A percentile compares a stretch with the other conserved stretches of the same genome.
These are phyloP conservation scores for Trametes sanguinea DNA, from an alignment of 768 basidiomycete species.

Conservation along the genomic window DNA sequence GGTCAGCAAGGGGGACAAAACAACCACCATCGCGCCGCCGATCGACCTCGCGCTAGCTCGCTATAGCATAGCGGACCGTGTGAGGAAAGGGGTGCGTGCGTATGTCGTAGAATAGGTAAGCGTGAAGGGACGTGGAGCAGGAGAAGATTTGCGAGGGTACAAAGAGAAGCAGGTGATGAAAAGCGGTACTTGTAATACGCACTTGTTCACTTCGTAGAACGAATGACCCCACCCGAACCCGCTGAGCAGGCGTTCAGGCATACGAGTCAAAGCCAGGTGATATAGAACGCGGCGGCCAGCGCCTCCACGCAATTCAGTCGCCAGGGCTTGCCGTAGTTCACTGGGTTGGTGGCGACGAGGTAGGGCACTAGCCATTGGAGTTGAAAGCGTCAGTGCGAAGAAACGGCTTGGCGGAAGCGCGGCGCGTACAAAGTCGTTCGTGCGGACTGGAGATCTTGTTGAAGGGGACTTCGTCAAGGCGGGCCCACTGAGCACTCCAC, in stretches of 20 bases:
- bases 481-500: conserved; percentile 99
- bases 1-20: background rate
- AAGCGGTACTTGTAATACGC: conserved; percentile 21
- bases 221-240: conserved; percentile 91
- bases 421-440: conserved; percentile 76
- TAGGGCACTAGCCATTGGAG: conserved; percentile 72
- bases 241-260: conserved; percentile 73
- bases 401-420: too few relatives aligned
- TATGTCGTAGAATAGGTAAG: too few relatives aligned
- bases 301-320: conserved; percentile 93
- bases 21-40: background rate
- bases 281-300: conserved; percentile 92
- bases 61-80: background rate
- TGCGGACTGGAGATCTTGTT: conserved; percentile 90
- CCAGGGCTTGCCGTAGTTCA: conserved; percentile 99
- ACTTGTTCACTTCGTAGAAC: conserved; percentile 88
- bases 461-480: conserved; percentile 93
- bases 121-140: background rate
- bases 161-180: background rate
- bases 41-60: background rate
- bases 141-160: background rate
- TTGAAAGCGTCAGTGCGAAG: background rate
- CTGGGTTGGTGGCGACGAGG: conserved; percentile 92
- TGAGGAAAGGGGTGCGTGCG: background rate
- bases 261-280: conserved; percentile 84